phyloP scores from a whole-genome alignment of 345 rosid genomes.

The Cardiospermum halicacabum region DNA sequence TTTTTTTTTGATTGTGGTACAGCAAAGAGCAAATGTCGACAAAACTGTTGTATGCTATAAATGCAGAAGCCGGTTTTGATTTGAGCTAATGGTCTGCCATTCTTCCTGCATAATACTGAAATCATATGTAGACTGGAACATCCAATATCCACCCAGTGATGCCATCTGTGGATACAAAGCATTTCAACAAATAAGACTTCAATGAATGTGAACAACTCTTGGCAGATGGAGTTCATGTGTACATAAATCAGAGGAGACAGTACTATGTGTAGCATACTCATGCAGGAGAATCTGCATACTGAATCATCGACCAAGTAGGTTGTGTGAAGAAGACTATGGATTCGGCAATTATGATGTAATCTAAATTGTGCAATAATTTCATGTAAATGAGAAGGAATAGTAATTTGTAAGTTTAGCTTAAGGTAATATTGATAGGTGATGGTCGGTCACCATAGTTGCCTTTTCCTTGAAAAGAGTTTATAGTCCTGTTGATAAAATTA shows the following conservation, averaged over 20 bases:
- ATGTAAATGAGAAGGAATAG: constrained; percentile 15
- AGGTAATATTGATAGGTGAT: constrained; percentile 2
- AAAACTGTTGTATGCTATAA: constrained; percentile 85
- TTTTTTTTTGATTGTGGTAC: constrained; percentile 26
- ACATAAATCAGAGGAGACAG: constrained; percentile 4
- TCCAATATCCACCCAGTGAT: background rate
- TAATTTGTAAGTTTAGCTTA: background rate
- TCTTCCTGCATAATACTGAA: background rate
- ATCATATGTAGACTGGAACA: background rate
- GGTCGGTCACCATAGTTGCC: background rate
- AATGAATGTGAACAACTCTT: constrained; percentile 1
- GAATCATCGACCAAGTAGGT: constrained; percentile 4
- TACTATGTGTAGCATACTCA: background rate
- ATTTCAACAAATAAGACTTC: background rate
- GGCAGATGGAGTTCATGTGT: constrained; percentile 14
- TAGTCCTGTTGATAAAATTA: background rate
- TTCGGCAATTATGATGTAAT: background rate
- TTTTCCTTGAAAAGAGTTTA: background rate
- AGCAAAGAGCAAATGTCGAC: constrained; percentile 90
- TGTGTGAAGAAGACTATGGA: background rate
- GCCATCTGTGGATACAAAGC: background rate
- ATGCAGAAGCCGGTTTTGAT: constrained; percentile 98
- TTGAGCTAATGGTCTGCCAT: constrained; percentile 52
- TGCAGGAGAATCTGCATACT: background rate
- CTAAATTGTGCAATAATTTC: background rate